A percentile compares a stretch with the other conserved stretches of the same genome.
Evolutionary conservation across 495 filamentous ascomycete species (phyloP).

Genomic region (Cercophora scortea): DNA sequence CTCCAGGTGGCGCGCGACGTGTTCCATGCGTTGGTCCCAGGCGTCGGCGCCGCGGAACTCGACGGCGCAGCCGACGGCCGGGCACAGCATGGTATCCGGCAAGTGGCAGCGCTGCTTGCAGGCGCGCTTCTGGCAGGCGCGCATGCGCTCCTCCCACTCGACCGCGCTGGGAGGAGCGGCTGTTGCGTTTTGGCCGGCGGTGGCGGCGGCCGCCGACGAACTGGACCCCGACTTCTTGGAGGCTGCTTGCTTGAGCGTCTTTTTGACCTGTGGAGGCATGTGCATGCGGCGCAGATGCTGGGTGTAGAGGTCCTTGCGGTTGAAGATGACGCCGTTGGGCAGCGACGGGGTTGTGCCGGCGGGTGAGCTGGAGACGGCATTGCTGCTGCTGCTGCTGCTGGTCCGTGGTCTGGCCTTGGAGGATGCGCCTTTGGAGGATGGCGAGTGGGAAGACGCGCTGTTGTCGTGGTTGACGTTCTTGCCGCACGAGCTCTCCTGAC

Average conservation of each 20-base stretch:
- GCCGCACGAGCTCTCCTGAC: slow-evolving; percentile 58
- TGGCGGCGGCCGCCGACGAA: not conserved
- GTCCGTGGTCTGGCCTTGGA: not conserved
- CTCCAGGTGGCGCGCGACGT: slow-evolving; percentile 48
- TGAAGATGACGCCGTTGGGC: slow-evolving; percentile 60
- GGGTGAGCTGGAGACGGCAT: not conserved
- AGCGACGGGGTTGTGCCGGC: not conserved
- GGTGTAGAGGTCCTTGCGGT: slow-evolving; percentile 87
- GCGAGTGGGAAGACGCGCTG: not conserved
- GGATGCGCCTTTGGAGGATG: not conserved
- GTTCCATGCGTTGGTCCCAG: slow-evolving; percentile 87
- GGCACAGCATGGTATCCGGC: slow-evolving; percentile 57
- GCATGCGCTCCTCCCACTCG: slow-evolving; percentile 37
- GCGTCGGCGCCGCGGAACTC: slow-evolving; percentile 53
- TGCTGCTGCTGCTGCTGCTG: slow-evolving; percentile 4
- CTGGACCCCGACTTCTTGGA: not conserved
- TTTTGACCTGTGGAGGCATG: slow-evolving; percentile 34
- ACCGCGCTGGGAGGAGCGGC: slow-evolving; percentile 6
- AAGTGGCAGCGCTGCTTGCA: slow-evolving; percentile 50
- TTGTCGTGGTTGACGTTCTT: slow-evolving; percentile 19
- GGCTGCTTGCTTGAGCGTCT: slow-evolving; percentile 22
- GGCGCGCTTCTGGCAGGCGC: slow-evolving; percentile 49
- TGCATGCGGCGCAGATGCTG: slow-evolving; percentile 90
- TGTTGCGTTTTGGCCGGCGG: slow-evolving; percentile 16
- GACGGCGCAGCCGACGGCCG: slow-evolving; percentile 47